Conservation (phyloP, 2,329 filamentous ascomycete genomes). For the Talaromyces islandicus region DNA sequence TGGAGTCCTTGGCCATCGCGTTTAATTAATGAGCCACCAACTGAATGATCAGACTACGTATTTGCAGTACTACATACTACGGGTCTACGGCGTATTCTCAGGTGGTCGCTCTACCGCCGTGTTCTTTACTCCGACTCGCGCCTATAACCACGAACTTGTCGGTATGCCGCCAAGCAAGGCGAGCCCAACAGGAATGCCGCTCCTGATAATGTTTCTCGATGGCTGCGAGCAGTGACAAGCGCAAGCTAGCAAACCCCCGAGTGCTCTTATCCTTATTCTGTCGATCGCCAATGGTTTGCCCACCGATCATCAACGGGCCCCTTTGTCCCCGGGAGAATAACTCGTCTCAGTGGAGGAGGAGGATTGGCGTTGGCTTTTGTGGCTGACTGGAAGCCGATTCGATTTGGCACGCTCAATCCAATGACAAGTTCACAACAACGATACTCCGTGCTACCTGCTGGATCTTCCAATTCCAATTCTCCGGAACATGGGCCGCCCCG, state of each 20-base stretch:
- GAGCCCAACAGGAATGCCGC: neutral
- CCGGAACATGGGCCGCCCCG: slow-evolving; percentile 9
- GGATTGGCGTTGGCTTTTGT: neutral
- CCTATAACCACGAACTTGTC: neutral
- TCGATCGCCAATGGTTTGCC: neutral
- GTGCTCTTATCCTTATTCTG: neutral
- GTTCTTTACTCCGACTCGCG: neutral
- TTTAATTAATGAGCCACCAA: neutral
- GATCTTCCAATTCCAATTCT: slow-evolving; percentile 1
- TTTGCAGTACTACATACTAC: neutral
- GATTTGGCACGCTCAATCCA: neutral
- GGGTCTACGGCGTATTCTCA: neutral
- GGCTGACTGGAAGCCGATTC: neutral
- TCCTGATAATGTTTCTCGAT: neutral
- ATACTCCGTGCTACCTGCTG: neutral
- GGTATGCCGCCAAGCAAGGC: neutral
- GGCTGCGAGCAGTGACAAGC: neutral
- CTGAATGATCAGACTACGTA: too few relatives aligned
- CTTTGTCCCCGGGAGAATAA: neutral
- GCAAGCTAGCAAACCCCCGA: neutral
- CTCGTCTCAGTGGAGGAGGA: neutral
- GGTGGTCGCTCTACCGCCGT: neutral
- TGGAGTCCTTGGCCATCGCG: too few relatives aligned
- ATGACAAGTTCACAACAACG: neutral
- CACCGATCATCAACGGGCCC: neutral